A percentile compares a stretch with the other conserved stretches of the same genome.
Evolutionary conservation across 495 filamentous ascomycete genomes (phyloP).

Genomic region (Tuber magnatum): DNA sequence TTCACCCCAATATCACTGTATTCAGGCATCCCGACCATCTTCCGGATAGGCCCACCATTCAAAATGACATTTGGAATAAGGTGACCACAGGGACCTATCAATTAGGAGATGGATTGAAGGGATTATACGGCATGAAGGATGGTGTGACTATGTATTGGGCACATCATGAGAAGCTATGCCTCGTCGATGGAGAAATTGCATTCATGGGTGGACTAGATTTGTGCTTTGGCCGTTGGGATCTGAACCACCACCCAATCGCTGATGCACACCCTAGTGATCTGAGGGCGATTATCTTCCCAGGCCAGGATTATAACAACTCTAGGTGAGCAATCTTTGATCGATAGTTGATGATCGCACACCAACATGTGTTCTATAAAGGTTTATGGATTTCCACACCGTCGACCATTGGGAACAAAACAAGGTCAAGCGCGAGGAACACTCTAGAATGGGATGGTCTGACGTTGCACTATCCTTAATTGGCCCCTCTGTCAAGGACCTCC

Average conservation of each 20-base stretch:
- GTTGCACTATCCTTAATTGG: conserved; percentile 75
- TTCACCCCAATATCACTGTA: conserved; percentile 82
- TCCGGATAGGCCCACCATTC: conserved; percentile 56
- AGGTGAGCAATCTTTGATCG: conserved; percentile 16
- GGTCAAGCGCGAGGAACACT: conserved; percentile 67
- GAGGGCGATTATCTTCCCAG: conserved; percentile 69
- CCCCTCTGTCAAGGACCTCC: conserved; percentile 68
- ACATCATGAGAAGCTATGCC: conserved; percentile 87
- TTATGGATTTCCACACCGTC: conserved; percentile 83
- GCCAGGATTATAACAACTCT: conserved; percentile 94
- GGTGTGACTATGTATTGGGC: conserved; percentile 88
- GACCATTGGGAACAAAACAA: conserved; percentile 79
- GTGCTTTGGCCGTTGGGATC: conserved; percentile 59
- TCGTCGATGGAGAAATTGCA: conserved; percentile 64
- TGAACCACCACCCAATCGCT: conserved; percentile 67
- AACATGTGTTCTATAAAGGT: conserved; percentile 41
- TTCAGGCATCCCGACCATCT: conserved; percentile 90
- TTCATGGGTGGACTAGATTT: conserved; percentile 85
- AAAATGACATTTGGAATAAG: conserved; percentile 43
- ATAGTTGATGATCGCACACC: not conserved
- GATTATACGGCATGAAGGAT: conserved; percentile 69
- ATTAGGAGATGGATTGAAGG: conserved; percentile 41
- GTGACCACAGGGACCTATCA: conserved; percentile 47
- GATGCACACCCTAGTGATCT: conserved; percentile 77
- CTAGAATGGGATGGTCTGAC: conserved; percentile 93